A percentile compares a stretch with the other conserved stretches of the same genome.
Evolutionary conservation across 768 basidiomycete genomes (phyloP).

Genomic region (Xerocomus potaroensis): DNA sequence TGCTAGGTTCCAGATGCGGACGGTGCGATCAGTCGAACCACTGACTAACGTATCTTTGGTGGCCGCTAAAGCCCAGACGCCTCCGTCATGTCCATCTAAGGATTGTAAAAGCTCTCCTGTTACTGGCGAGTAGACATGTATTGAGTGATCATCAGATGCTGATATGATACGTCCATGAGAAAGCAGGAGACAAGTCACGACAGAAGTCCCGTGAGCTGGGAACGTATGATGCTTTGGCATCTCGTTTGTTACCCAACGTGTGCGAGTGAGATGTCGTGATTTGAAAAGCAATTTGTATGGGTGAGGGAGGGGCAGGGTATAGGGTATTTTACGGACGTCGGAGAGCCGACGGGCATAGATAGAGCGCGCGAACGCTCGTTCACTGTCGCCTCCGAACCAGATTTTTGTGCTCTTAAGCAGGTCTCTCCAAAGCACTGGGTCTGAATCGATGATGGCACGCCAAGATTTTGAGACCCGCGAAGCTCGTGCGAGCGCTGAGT

Average conservation of each 20-base stretch:
- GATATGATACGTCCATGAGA: slow-evolving; percentile 94
- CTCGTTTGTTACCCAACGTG: slow-evolving; percentile 72
- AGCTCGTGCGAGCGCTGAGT: slow-evolving; percentile 77
- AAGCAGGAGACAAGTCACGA: slow-evolving; percentile 95
- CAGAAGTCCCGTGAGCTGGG: slow-evolving; percentile 81
- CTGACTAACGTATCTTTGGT: slow-evolving; percentile 86
- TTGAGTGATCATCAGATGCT: slow-evolving; percentile 95
- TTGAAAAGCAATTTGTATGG: slow-evolving; percentile 94
- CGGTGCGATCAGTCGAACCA: slow-evolving; percentile 90
- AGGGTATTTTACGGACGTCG: slow-evolving; percentile 34
- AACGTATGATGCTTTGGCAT: slow-evolving; percentile 78
- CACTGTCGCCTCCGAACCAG: slow-evolving; percentile 86
- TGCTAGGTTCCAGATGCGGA: slow-evolving; percentile 84
- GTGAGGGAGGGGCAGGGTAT: slow-evolving; percentile 66
- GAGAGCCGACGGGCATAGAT: slow-evolving; percentile 59
- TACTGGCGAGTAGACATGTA: slow-evolving; percentile 88
- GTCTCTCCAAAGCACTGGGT: slow-evolving; percentile 86
- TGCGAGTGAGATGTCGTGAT: slow-evolving; percentile 75
- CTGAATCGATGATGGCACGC: slow-evolving; percentile 88
- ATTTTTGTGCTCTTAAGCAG: slow-evolving; percentile 77
- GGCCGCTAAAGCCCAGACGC: slow-evolving; percentile 94
- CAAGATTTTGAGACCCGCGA: slow-evolving; percentile 87
- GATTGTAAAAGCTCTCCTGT: slow-evolving; percentile 72
- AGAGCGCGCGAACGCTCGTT: slow-evolving; percentile 72
- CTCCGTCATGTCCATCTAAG: slow-evolving; percentile 89